Percentiles rank a stretch among this genome's conserved stretches.
These are phyloP conservation scores for Gentiana macrophylla DNA, from an alignment of 257 asterid species.

Conservation along the genomic window DNA sequence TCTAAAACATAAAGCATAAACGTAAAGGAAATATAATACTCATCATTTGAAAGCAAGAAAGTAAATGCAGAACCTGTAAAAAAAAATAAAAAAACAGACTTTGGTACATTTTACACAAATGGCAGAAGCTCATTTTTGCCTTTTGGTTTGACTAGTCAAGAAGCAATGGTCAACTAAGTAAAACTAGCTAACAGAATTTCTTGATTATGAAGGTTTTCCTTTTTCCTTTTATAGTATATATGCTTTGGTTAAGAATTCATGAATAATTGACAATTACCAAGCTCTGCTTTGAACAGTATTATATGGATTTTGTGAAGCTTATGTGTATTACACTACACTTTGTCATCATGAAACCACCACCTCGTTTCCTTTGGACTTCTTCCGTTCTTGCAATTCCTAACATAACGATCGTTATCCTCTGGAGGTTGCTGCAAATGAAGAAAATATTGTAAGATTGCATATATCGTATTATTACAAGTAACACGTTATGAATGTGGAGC, in stretches of 20 bases:
- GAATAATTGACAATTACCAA: constrained; percentile 9
- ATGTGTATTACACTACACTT: constrained; percentile 39
- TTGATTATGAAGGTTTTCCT: constrained; percentile 7
- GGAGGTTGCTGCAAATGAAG: constrained; percentile 78
- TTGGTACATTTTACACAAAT: background rate
- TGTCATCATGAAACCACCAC: constrained; percentile 99
- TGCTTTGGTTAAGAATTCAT: background rate
- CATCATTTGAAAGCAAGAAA: too few relatives aligned
- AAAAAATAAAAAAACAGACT: too few relatives aligned
- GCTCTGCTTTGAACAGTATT: constrained; percentile 6
- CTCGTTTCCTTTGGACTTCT: constrained; percentile 98
- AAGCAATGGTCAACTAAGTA: constrained; percentile 8
- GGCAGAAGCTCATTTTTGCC: constrained; percentile 8
- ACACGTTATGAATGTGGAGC: too few relatives aligned
- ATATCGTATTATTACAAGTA: background rate
- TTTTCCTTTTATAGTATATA: constrained; percentile 1
- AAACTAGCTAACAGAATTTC: constrained; percentile 5
- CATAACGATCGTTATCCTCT: constrained; percentile 89
- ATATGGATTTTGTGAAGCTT: constrained; percentile 6
- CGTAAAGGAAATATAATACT: too few relatives aligned
- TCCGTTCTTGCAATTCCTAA: constrained; percentile 86
- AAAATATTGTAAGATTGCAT: background rate
- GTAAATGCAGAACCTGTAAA: too few relatives aligned
- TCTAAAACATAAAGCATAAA: too few relatives aligned
- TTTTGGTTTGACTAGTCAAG: constrained; percentile 17